Evolutionary conservation across 768 basidiomycete species (phyloP).

Genomic region (Pleurotus platypus): DNA sequence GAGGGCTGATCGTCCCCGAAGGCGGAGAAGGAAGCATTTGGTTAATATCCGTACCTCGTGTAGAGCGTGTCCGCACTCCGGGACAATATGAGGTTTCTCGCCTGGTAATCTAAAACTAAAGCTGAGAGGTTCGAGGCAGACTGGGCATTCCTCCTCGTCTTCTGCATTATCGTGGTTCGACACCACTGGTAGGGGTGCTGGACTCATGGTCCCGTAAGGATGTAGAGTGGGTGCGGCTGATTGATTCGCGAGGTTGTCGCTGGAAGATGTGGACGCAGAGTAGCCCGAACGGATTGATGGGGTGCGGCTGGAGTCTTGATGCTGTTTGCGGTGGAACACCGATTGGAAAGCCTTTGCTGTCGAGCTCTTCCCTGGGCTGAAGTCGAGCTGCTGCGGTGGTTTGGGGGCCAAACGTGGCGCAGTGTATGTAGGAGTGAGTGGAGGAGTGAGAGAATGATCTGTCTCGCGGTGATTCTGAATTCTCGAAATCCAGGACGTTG

Average conservation of each 20-base stretch:
- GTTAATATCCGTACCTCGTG: slow-evolving; percentile 62
- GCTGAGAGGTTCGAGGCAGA: slow-evolving; percentile 93
- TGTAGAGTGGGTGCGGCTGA: slow-evolving; percentile 25
- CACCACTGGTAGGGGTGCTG: slow-evolving; percentile 70
- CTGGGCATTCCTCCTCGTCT: slow-evolving; percentile 90
- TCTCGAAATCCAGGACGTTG: slow-evolving; percentile 36
- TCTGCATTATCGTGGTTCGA: slow-evolving; percentile 58
- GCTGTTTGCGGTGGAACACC: slow-evolving; percentile 45
- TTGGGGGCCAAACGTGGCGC: slow-evolving; percentile 33
- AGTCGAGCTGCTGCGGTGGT: slow-evolving; percentile 21
- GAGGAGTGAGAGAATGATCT: slow-evolving; percentile 31
- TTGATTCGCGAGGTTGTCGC: slow-evolving; percentile 26
- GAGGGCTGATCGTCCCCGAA: background rate
- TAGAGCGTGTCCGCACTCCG: slow-evolving; percentile 96
- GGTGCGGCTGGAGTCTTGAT: slow-evolving; percentile 19
- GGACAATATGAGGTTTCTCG: slow-evolving; percentile 96
- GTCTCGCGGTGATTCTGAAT: slow-evolving; percentile 13
- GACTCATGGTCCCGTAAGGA: slow-evolving; percentile 58
- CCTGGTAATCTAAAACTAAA: slow-evolving; percentile 92
- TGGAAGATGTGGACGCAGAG: slow-evolving; percentile 39
- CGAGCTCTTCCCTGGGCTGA: slow-evolving; percentile 18
- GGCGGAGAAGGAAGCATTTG: background rate
- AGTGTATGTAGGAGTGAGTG: slow-evolving; percentile 44
- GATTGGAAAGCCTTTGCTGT: slow-evolving; percentile 43
- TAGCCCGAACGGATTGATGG: slow-evolving; percentile 39